A percentile compares a stretch with the other conserved stretches of the same genome.
Evolutionary conservation across 2,329 filamentous ascomycete species (phyloP).

Genomic region (Rhytidhysteron rufulum): DNA sequence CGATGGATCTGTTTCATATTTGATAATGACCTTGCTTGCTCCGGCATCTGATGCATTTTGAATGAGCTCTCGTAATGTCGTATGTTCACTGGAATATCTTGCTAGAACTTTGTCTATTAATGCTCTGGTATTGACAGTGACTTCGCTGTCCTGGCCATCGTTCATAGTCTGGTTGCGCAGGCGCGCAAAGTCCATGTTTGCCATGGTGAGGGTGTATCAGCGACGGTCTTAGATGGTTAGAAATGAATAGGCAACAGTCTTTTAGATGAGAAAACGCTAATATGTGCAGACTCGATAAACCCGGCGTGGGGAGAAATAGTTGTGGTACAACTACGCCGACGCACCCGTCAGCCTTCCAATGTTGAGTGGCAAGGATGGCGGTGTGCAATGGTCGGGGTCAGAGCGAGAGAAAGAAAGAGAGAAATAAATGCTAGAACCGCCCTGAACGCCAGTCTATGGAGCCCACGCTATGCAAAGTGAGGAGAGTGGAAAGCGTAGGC

Average conservation of each 20-base stretch:
- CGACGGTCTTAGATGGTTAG: neutral
- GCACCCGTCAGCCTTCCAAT: too few species aligned
- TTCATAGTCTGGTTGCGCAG: constrained; percentile 86
- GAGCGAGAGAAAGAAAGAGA: too few species aligned
- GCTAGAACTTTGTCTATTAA: constrained; percentile 97
- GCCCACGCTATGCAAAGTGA: constrained; percentile 27
- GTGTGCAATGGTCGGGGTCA: too few species aligned
- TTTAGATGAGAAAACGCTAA: too few species aligned
- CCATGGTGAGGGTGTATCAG: constrained; percentile 18
- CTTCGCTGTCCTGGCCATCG: constrained; percentile 89
- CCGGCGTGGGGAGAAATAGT: too few species aligned
- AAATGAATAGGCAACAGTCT: neutral
- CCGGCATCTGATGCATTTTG: constrained; percentile 98
- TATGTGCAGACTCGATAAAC: too few species aligned
- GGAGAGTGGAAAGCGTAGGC: constrained; percentile 1
- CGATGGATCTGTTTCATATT: constrained; percentile 87
- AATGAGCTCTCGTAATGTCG: constrained; percentile 81
- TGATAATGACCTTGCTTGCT: constrained; percentile 82
- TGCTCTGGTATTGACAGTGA: constrained; percentile 94
- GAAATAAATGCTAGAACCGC: too few species aligned
- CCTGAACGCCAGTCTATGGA: too few species aligned
- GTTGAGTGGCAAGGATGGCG: too few species aligned
- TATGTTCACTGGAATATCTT: constrained; percentile 94
- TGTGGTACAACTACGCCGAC: too few species aligned
- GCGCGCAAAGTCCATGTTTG: constrained; percentile 54